phyloP scores from a whole-genome alignment of 2,329 filamentous ascomycete genomes.

The Achaetomium macrosporum region DNA sequence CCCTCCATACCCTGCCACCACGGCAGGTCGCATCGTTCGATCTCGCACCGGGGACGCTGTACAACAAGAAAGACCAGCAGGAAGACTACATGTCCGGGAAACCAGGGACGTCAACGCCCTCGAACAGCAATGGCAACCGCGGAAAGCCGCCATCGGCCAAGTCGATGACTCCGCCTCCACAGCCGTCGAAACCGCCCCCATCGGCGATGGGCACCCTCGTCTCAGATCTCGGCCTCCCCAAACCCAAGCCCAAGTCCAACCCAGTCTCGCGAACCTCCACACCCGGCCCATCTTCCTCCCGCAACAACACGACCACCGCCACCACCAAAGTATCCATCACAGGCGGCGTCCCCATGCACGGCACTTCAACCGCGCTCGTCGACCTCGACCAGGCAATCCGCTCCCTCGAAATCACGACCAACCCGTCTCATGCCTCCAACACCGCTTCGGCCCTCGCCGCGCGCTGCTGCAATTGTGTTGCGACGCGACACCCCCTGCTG shows the following conservation, averaged over 20 bases:
- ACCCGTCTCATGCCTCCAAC: slow-evolving; percentile 54
- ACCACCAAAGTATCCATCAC: slow-evolving; percentile 65
- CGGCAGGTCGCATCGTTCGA: slow-evolving; percentile 60
- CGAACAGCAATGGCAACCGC: slow-evolving; percentile 32
- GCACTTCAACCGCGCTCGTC: slow-evolving; percentile 65
- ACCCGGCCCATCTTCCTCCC: slow-evolving; percentile 41
- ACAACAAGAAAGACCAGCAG: slow-evolving; percentile 65
- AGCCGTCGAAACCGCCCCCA: slow-evolving; percentile 47
- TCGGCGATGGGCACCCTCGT: slow-evolving; percentile 74
- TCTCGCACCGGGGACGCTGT: slow-evolving; percentile 58
- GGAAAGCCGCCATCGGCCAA: slow-evolving; percentile 44
- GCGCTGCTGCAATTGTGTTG: slow-evolving; percentile 81
- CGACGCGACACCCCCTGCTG: slow-evolving; percentile 78
- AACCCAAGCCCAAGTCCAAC: slow-evolving; percentile 51
- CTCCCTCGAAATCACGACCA: slow-evolving; percentile 84
- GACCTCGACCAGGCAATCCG: slow-evolving; percentile 78
- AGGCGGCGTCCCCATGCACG: slow-evolving; percentile 76
- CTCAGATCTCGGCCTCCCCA: slow-evolving; percentile 54
- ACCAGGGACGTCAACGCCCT: slow-evolving; percentile 36
- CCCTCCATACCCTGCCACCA: slow-evolving; percentile 58
- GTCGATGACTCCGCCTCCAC: slow-evolving; percentile 41
- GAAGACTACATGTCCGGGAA: slow-evolving; percentile 65
- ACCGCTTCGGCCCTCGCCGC: slow-evolving; percentile 46
- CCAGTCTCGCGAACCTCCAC: slow-evolving; percentile 48
- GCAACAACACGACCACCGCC: slow-evolving; percentile 33